A percentile compares a stretch with the other conserved stretches of the same genome.
Conservation (phyloP, 148 eudicot species). For the Chenopodium formosanum region DNA sequence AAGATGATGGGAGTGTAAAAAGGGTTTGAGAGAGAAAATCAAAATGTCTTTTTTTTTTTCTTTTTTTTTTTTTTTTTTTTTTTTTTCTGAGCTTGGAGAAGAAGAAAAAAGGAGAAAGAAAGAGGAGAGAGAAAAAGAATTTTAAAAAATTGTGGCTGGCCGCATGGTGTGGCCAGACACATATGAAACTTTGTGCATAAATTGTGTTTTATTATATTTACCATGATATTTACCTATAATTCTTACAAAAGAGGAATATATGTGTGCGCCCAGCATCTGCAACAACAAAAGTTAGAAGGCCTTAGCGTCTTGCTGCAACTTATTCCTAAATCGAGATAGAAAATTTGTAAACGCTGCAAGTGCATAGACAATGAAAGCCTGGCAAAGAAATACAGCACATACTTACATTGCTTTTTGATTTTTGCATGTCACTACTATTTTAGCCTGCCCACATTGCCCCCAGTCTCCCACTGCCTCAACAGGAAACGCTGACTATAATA, state of each 20-base stretch:
- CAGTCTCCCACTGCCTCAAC: slow-evolving; percentile 92
- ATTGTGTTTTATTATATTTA: too few species aligned
- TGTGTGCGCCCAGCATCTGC: slow-evolving; percentile 98
- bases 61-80: too few species aligned
- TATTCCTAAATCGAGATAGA: slow-evolving; percentile 54
- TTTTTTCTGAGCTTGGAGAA: too few species aligned
- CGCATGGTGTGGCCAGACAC: too few species aligned
- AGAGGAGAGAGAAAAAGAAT: too few species aligned
- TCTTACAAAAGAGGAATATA: slow-evolving; percentile 34
- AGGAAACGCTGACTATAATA: slow-evolving; percentile 65
- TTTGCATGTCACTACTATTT: slow-evolving; percentile 94
- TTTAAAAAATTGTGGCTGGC: too few species aligned
- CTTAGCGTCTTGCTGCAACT: slow-evolving; percentile 82
- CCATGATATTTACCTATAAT: not conserved
- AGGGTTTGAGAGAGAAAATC: too few species aligned
- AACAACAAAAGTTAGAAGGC: slow-evolving; percentile 91
- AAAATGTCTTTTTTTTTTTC: too few species aligned
- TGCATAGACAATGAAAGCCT: not conserved
- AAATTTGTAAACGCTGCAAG: not conserved
- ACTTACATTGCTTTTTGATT: slow-evolving; percentile 93
- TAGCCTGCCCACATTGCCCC: slow-evolving; percentile 92
- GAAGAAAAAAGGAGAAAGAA: too few species aligned
- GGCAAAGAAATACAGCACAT: slow-evolving; percentile 11
- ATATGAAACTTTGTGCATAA: too few species aligned
- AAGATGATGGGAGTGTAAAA: too few species aligned